Conservation (phyloP, 2,329 filamentous ascomycete species). For the Aspergillus pseudotamarii region DNA sequence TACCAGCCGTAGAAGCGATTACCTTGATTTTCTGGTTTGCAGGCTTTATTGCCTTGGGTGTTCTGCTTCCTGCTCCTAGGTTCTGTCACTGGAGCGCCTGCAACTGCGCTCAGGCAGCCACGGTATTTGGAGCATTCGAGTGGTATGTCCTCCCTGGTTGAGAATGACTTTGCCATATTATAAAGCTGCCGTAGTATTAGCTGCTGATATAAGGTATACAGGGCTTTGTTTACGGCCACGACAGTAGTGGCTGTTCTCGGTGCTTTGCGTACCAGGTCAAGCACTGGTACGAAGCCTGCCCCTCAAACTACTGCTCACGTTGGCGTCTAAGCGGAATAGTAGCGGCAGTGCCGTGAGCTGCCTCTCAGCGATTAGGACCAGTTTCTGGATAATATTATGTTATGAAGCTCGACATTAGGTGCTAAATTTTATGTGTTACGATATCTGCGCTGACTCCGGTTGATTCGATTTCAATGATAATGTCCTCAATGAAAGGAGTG, state of each 20-base stretch:
- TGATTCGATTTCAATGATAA: neutral
- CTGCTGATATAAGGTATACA: conserved; percentile 18
- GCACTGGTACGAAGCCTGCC: conserved; percentile 25
- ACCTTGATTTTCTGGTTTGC: conserved; percentile 91
- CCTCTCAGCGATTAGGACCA: neutral
- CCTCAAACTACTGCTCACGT: conserved; percentile 26
- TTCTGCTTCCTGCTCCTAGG: conserved; percentile 59
- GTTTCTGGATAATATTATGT: neutral
- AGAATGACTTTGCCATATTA: neutral
- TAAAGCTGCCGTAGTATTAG: neutral
- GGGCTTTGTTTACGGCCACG: conserved; percentile 52
- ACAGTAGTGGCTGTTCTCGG: conserved; percentile 53
- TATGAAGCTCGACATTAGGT: neutral
- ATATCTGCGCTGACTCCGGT: neutral
- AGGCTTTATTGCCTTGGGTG: conserved; percentile 77
- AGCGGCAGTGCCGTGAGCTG: conserved; percentile 7
- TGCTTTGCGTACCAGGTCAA: conserved; percentile 45
- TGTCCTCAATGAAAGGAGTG: neutral
- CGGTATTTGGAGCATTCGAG: conserved; percentile 52
- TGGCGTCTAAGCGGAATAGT: conserved; percentile 12
- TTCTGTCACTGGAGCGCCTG: conserved; percentile 61
- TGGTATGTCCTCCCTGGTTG: conserved; percentile 38
- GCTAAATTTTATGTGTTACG: neutral
- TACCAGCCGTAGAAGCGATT: conserved; percentile 68
- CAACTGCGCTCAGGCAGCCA: conserved; percentile 57